Evolutionary conservation across 1,284 basidiomycete genomes (phyloP).

Genomic region (Trametes polyzona): DNA sequence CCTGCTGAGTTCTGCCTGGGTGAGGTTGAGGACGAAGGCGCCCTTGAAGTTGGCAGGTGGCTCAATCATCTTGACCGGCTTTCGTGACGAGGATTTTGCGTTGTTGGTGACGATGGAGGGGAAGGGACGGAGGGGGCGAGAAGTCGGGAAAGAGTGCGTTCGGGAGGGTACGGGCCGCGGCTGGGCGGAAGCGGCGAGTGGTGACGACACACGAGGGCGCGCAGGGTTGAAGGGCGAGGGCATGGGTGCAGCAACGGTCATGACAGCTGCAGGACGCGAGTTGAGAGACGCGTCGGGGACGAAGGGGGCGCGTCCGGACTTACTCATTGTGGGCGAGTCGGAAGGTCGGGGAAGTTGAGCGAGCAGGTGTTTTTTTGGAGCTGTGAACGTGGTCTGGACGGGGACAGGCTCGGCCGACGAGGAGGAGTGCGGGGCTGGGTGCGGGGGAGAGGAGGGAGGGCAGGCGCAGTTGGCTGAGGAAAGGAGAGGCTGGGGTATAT

Average conservation of each 20-base stretch:
- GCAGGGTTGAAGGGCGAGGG: constrained; percentile 31
- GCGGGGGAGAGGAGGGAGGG: not conserved
- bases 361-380: not conserved
- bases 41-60: constrained; percentile 71
- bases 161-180: constrained; percentile 30
- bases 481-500: constrained; percentile 16
- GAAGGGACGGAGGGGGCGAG: constrained; percentile 77
- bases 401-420: not conserved
- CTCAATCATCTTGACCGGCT: constrained; percentile 72
- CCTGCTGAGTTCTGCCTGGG: constrained; percentile 78
- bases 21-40: constrained; percentile 75
- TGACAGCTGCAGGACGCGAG: constrained; percentile 29
- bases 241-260: constrained; percentile 36
- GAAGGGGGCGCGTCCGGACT: constrained; percentile 12
- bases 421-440: constrained; percentile 2
- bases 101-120: constrained; percentile 53
- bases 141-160: constrained; percentile 56
- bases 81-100: constrained; percentile 36
- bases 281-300: not conserved
- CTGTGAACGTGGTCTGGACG: not conserved
- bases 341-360: not conserved
- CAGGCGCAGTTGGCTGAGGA: not conserved
- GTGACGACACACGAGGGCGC: constrained; percentile 54
- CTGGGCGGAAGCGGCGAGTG: constrained; percentile 51
- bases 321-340: constrained; percentile 25